Evolutionary conservation across 306 rosid genomes (phyloP).

Genomic region (Gillenia trifoliata): DNA sequence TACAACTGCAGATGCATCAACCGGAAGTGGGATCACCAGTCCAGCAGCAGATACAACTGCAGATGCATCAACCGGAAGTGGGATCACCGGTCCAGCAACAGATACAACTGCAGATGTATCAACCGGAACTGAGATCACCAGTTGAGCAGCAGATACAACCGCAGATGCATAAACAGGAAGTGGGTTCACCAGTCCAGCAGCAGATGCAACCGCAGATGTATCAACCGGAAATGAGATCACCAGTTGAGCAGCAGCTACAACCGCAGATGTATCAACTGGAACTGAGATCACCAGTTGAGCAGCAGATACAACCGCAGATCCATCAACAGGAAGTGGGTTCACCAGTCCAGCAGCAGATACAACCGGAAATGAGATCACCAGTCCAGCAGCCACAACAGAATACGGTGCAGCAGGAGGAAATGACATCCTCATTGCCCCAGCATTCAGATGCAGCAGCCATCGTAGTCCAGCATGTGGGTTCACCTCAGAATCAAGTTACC

Average conservation of each 20-base stretch:
- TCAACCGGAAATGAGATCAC: no score
- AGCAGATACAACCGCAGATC: no score
- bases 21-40: background rate
- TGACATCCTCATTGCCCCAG: background rate
- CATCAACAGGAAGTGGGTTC: no score
- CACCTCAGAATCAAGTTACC: background rate
- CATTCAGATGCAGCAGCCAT: background rate
- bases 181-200: no score
- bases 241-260: background rate
- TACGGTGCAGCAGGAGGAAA: conserved; percentile 5
- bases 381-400: background rate
- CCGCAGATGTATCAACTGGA: background rate
- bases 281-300: background rate
- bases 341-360: no score
- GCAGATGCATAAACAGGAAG: no score
- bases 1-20: background rate
- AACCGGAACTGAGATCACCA: background rate
- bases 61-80: no score
- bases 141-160: background rate
- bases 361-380: background rate
- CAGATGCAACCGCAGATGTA: no score
- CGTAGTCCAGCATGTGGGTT: conserved; percentile 2
- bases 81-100: no score
- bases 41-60: no score
- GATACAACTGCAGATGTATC: no score